phyloP scores from a whole-genome alignment of 2,329 filamentous ascomycete species.

The Gyromitra esculenta region DNA sequence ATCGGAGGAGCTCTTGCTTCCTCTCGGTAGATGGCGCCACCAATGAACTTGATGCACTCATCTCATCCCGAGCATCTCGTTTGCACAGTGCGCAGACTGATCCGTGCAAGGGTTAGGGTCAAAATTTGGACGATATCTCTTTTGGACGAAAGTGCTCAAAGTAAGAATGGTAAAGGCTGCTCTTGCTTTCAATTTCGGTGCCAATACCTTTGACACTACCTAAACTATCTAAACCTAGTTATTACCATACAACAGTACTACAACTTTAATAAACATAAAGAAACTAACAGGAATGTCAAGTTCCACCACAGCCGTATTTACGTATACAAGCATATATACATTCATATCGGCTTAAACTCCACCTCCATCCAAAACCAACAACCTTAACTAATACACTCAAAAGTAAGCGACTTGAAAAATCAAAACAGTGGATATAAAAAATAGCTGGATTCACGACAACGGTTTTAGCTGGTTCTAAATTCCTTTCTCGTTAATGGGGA shows the following conservation, averaged over 20 bases:
- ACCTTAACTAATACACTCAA: slow-evolving; percentile 6
- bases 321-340: slow-evolving; percentile 12
- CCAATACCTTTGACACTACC: slow-evolving; percentile 6
- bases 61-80: slow-evolving; percentile 21
- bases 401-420: slow-evolving; percentile 13
- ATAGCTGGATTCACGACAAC: slow-evolving; percentile 12
- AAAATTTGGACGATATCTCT: neutral
- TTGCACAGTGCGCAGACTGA: slow-evolving; percentile 3
- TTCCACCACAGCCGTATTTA: neutral
- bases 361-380: neutral
- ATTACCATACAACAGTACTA: neutral
- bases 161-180: neutral
- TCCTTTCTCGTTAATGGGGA: neutral
- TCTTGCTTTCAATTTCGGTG: slow-evolving; percentile 18
- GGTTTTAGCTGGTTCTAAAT: slow-evolving; percentile 2
- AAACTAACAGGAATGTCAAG: neutral
- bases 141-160: neutral
- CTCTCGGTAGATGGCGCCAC: slow-evolving; percentile 17
- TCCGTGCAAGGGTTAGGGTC: slow-evolving; percentile 26
- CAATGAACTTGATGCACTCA: slow-evolving; percentile 6
- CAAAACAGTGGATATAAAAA: slow-evolving; percentile 20
- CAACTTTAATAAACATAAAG: neutral
- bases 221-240: slow-evolving; percentile 2
- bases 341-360: neutral
- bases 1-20: neutral